These are phyloP conservation scores for Rutstroemia sydowiana DNA, from an alignment of 2,329 filamentous ascomycete genomes.

Conservation along the genomic window DNA sequence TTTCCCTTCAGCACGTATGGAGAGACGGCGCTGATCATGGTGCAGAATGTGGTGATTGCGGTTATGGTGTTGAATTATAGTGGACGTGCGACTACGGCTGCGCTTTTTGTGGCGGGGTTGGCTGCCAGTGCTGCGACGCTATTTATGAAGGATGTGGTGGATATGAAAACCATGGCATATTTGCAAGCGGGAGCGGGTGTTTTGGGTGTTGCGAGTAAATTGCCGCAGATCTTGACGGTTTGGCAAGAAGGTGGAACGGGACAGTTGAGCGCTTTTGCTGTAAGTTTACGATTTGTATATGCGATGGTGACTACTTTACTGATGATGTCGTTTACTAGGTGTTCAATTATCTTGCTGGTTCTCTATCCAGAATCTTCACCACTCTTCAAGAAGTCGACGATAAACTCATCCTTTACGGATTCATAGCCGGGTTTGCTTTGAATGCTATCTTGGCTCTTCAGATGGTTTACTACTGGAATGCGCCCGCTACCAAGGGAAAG, in stretches of 20 bases:
- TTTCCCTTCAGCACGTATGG: conserved; percentile 97
- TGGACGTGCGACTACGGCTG: conserved; percentile 59
- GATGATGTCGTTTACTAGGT: conserved; percentile 49
- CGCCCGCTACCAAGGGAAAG: conserved; percentile 42
- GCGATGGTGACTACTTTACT: neutral
- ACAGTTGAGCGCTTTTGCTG: conserved; percentile 92
- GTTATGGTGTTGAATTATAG: conserved; percentile 80
- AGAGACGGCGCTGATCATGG: conserved; percentile 85
- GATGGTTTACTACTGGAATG: conserved; percentile 97
- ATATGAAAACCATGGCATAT: conserved; percentile 39
- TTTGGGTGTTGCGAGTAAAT: conserved; percentile 80
- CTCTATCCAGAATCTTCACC: conserved; percentile 91
- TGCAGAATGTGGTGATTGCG: conserved; percentile 86
- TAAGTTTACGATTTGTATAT: conserved; percentile 39
- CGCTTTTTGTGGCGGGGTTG: conserved; percentile 70
- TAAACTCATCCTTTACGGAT: conserved; percentile 90
- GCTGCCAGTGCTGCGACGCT: conserved; percentile 63
- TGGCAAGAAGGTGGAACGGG: conserved; percentile 82
- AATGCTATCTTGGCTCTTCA: conserved; percentile 82
- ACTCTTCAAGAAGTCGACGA: conserved; percentile 97
- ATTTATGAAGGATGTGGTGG: conserved; percentile 62
- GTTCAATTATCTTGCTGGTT: conserved; percentile 95
- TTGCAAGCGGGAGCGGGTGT: conserved; percentile 80
- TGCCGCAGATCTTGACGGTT: conserved; percentile 87
- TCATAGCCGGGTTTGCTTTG: conserved; percentile 82